Evolutionary conservation across 306 rosid species (phyloP).

Genomic region (Castanea sativa): DNA sequence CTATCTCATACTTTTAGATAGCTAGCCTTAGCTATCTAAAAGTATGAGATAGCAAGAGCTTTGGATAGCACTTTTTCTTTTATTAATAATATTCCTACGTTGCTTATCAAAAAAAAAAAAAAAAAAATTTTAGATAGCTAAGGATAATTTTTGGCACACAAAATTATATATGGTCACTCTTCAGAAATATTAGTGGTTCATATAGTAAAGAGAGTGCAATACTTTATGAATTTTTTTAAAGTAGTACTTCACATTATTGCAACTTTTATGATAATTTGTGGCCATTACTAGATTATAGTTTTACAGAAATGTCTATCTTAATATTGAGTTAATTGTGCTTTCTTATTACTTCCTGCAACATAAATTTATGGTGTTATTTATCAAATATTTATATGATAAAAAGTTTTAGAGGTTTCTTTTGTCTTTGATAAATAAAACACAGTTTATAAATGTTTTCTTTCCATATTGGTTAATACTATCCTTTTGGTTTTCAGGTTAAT

Average conservation of each 20-base stretch:
- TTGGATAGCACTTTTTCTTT: no score
- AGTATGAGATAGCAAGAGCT: no score
- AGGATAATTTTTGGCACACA: no score
- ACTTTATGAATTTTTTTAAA: no score
- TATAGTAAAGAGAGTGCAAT: no score
- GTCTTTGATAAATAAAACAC: not conserved
- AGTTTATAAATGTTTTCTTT: not conserved
- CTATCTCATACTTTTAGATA: no score
- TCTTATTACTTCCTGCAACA: not conserved
- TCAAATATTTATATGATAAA: not conserved
- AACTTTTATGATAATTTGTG: not conserved
- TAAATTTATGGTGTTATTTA: not conserved
- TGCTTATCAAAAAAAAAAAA: no score
- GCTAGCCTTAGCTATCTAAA: no score
- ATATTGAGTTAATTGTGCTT: not conserved
- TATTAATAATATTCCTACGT: no score
- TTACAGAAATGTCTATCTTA: not conserved
- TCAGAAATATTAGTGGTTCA: no score
- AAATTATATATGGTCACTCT: no score
- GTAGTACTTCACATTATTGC: not conserved
- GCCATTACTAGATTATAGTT: not conserved
- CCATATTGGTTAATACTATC: slow-evolving; percentile 14
- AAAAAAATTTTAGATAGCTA: no score
- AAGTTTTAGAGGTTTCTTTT: not conserved
- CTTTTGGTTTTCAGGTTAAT: slow-evolving; percentile 47